Percentiles rank a stretch among this genome's conserved stretches.
These are phyloP conservation scores for Fusarium buharicum DNA, from an alignment of 2,329 filamentous ascomycete species.

Conservation along the genomic window DNA sequence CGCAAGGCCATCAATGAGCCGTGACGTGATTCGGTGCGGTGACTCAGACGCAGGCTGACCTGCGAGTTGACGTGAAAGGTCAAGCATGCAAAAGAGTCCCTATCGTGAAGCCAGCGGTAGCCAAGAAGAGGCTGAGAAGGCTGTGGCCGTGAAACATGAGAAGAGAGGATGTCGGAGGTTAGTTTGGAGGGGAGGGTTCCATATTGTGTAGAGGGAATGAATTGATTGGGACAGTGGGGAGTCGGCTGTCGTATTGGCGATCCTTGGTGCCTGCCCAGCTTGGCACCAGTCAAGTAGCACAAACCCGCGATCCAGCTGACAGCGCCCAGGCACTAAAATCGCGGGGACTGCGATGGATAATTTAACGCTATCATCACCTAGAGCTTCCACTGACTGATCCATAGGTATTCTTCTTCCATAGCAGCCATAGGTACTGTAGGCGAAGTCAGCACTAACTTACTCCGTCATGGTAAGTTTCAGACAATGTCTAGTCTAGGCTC, in stretches of 20 bases:
- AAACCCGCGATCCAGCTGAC: constrained; percentile 16
- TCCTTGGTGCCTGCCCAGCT: constrained; percentile 25
- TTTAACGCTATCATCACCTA: not conserved
- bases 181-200: not conserved
- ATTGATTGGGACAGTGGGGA: constrained; percentile 20
- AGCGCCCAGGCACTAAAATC: constrained; percentile 17
- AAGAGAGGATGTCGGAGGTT: constrained; percentile 22
- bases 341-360: constrained; percentile 7
- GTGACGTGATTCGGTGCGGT: constrained; percentile 7
- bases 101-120: constrained; percentile 21
- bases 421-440: not conserved
- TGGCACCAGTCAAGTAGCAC: constrained; percentile 26
- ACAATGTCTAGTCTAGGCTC: no score
- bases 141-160: constrained; percentile 35
- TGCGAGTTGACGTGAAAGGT: constrained; percentile 5
- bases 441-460: constrained; percentile 35
- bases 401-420: no score
- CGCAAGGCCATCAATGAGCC: constrained; percentile 30
- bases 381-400: not conserved
- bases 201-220: not conserved
- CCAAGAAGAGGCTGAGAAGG: constrained; percentile 36
- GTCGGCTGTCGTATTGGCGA: constrained; percentile 22
- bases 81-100: constrained; percentile 19
- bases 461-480: no score
- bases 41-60: constrained; percentile 2